phyloP scores from a whole-genome alignment of 2,329 filamentous ascomycete species.

The Stagonosporopsis tanaceti region DNA sequence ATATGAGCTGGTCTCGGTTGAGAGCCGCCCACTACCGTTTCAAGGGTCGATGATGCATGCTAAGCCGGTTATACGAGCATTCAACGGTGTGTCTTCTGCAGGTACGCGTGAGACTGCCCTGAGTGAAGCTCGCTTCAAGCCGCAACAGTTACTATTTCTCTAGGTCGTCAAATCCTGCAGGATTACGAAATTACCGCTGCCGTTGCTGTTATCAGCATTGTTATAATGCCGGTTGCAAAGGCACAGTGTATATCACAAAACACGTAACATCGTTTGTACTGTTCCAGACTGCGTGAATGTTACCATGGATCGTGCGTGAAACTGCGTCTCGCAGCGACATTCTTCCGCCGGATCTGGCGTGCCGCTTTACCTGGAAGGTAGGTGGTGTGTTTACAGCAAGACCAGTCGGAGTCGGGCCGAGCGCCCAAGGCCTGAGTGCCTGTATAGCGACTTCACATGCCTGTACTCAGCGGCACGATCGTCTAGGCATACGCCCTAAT shows the following conservation, averaged over 20 bases:
- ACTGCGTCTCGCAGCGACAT: constrained; percentile 7
- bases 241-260: neutral
- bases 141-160: constrained; percentile 10
- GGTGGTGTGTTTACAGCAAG: constrained; percentile 8
- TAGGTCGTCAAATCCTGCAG: constrained; percentile 16
- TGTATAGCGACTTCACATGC: constrained; percentile 19
- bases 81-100: constrained; percentile 34
- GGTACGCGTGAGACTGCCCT: constrained; percentile 33
- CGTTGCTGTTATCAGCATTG: constrained; percentile 11
- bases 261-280: neutral
- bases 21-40: constrained; percentile 32
- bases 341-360: neutral
- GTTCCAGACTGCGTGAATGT: neutral
- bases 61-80: constrained; percentile 26
- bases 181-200: constrained; percentile 13
- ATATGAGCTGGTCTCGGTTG: constrained; percentile 32
- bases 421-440: constrained; percentile 2
- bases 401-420: constrained; percentile 18
- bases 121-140: constrained; percentile 7
- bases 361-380: constrained; percentile 12
- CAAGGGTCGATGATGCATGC: constrained; percentile 23
- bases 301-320: constrained; percentile 7
- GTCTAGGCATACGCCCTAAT: constrained; percentile 1
- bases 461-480: neutral
- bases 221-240: neutral